Base-by-base conservation (phyloP, 257 asterid species). In the Primulina eburnea region DNA sequence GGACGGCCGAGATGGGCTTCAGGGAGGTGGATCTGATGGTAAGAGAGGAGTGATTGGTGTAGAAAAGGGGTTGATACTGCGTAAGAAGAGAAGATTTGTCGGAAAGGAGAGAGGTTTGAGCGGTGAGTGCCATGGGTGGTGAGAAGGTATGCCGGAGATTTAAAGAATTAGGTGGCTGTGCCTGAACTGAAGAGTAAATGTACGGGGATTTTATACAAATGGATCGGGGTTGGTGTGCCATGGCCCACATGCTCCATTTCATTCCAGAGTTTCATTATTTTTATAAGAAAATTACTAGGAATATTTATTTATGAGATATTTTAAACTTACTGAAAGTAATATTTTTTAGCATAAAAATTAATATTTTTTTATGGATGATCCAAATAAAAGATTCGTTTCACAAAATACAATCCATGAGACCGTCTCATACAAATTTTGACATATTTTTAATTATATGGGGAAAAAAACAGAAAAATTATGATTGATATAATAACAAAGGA, bases 1-100 rank as follows among this genome's bases (percentile, higher is more conserved):
- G 87, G 71, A 80, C 71, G 58, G 90, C 82, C 17, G 81, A 75
- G 79, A 82, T 80, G 11, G 80, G 83, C n/a, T 75, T 70, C 53
- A 14, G n/a, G 52, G 9, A 71, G 60, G 68, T 14, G 61, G 78
- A 74, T 81, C 84, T 79, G 65, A 37, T 21, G 53, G 74, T 58
- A 9, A 72, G n/a, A 8, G 65, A 66, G 61, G 80, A 62, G 62
- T 62, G 11, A 18, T 62, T 56, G 20, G 21, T 5, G 56, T 16
- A 60, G 47, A 47, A 33, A 73, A 69, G 70, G 57, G 76, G 40
- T 56, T 61, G 73, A 20, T 72, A 67, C 4, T 77, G 82, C 60
- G 77, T 55, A 63, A 57, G 69, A 16, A 65, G 50, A 10, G 78
- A 64, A 37, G 79, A 62, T 68, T 74, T 85, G 78, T 74, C 75